Base-by-base conservation (phyloP, 2,329 filamentous ascomycete genomes). In the Penicillium brasilianum region DNA sequence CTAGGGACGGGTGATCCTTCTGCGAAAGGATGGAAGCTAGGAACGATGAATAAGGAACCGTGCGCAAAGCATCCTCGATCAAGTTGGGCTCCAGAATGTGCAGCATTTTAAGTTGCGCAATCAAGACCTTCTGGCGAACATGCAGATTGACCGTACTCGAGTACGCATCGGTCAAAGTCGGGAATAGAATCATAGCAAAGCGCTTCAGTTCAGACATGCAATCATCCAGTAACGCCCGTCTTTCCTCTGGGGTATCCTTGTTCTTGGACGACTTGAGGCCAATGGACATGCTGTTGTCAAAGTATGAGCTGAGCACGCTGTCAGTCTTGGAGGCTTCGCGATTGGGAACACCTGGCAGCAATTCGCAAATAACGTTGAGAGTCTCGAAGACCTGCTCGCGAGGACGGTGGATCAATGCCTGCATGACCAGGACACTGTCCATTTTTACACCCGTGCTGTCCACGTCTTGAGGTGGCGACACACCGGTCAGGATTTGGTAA, bases 351-450 rank as follows among this genome's bases (percentile, higher is more conserved):
- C 87, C 88, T 1, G 94, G 93, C 37, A 99, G 84, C 32, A 99
- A 83, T 79, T 99, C 95, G 80, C 95, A 97, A 66, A 99, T 93
- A 65, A 99, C 93, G 74, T 98, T 98, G 65, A 99, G 85, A 1
- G 96, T 97, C 81, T 99, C 95, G 69, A 94, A 95, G 18, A 99
- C 91, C 77, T 99, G 95, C 68, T 99, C 96, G 59, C 93, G 89
- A 7, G 95, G 95, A 43, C 94, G 89, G 73, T 98, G 95, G 55
- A 99, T 97, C 65, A 99, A 84, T 39, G 96, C 93, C 79, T 99
- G 95, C 96, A 99, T 99, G 71, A 99, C 95, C 49, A 99, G 87
- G 58, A 98, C 94, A 72, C 93, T 97, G 77, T 98, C 94, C 66
- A 98, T 90, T 78, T 96, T 97, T 32, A 77, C 68, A 7, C 71